Evolutionary conservation across 352 stramenopile species (phyloP).

Genomic region (Phytophthora idaei): DNA sequence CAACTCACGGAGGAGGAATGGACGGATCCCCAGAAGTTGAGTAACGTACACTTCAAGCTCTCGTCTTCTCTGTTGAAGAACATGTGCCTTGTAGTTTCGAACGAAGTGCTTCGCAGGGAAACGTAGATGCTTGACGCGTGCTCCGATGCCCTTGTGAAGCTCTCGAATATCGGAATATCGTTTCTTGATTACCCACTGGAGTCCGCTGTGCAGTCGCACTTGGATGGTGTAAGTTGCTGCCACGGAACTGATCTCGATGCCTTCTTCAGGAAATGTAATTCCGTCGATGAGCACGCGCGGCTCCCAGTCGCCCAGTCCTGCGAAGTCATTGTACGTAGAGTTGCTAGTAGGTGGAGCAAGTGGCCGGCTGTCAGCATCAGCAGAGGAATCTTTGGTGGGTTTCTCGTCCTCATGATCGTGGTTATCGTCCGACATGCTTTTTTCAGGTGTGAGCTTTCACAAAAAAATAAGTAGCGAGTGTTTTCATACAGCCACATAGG

Average conservation of each 20-base stretch:
- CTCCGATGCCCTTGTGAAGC: conserved; percentile 6
- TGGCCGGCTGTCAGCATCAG: background rate
- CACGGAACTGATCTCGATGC: background rate
- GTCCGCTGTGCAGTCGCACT: background rate
- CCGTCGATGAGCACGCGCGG: background rate
- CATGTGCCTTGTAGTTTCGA: background rate
- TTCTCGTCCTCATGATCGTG: background rate
- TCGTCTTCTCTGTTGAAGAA: conserved; percentile 1
- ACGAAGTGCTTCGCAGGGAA: conserved; percentile 7
- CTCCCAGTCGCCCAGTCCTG: background rate
- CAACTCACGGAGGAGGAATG: conserved; percentile 10
- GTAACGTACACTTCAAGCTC: conserved; percentile 1
- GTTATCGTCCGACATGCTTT: background rate
- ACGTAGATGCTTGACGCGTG: conserved; percentile 2
- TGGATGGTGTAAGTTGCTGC: conserved; percentile 3
- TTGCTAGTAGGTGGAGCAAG: background rate
- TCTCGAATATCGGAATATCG: conserved; percentile 8
- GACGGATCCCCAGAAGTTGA: conserved; percentile 1
- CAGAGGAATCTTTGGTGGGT: background rate
- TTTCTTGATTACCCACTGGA: conserved; percentile 7
- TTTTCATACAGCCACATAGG: too few relatives aligned
- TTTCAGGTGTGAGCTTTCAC: background rate
- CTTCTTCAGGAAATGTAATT: background rate
- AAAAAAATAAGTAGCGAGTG: background rate
- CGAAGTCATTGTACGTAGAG: background rate